These are phyloP conservation scores for Spinacia oleracea DNA, from an alignment of 179 eudicot species.

Conservation along the genomic window DNA sequence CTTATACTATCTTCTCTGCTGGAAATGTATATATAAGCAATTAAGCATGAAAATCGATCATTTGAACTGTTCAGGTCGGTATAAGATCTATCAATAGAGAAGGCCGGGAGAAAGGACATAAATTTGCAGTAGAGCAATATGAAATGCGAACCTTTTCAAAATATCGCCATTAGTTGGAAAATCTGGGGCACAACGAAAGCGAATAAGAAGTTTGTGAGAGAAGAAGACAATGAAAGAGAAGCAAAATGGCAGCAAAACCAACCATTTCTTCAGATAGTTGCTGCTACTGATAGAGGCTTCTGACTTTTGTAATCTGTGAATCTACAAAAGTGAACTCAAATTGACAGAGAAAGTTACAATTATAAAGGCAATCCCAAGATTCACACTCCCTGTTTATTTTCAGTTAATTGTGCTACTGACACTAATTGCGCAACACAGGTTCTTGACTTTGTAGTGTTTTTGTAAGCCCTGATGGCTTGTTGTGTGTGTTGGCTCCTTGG, in stretches of 20 bases:
- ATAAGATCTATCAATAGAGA: slow-evolving; percentile 83
- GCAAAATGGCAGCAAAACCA: slow-evolving; percentile 29
- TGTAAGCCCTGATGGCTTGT: too few relatives aligned
- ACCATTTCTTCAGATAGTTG: slow-evolving; percentile 24
- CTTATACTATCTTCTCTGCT: too few relatives aligned
- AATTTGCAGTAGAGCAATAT: too few relatives aligned
- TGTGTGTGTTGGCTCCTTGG: too few relatives aligned
- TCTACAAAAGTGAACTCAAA: not conserved
- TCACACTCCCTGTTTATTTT: too few relatives aligned
- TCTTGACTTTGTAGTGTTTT: too few relatives aligned
- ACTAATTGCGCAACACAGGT: too few relatives aligned
- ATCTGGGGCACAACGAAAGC: slow-evolving; percentile 80
- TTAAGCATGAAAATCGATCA: too few relatives aligned
- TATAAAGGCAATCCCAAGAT: slow-evolving; percentile 24
- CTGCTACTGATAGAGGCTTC: not conserved
- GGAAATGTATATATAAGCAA: too few relatives aligned
- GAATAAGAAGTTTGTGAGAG: slow-evolving; percentile 40
- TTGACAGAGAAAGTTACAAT: not conserved
- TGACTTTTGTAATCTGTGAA: not conserved
- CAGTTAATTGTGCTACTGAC: too few relatives aligned
- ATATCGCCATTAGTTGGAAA: too few relatives aligned
- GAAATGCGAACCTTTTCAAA: too few relatives aligned
- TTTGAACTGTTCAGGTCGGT: slow-evolving; percentile 64
- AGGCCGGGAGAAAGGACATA: slow-evolving; percentile 98
- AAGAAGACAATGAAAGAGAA: slow-evolving; percentile 38